Percentiles rank a stretch among this genome's conserved stretches.
phyloP scores from a whole-genome alignment of 202 grass and related monocot genomes.

The Cymbopogon flexuosus region DNA sequence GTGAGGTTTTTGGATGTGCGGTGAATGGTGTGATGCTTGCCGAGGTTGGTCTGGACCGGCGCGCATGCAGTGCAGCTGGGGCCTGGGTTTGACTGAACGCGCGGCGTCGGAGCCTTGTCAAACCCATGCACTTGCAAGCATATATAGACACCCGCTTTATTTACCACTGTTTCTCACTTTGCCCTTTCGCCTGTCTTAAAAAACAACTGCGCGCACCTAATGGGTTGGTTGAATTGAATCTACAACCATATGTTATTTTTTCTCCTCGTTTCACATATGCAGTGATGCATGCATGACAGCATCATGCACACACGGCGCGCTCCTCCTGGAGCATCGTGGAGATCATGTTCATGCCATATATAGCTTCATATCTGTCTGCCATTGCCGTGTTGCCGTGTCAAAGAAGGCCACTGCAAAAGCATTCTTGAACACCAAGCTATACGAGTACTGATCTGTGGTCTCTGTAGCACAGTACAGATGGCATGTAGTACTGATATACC shows the following conservation, averaged over 20 bases:
- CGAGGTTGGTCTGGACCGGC: too few species aligned
- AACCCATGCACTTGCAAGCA: not conserved
- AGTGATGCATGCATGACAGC: not conserved
- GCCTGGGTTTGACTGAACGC: not conserved
- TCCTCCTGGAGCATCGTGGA: too few species aligned
- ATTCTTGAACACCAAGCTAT: too few species aligned
- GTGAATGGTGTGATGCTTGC: not conserved
- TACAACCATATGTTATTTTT: too few species aligned
- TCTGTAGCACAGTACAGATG: too few species aligned
- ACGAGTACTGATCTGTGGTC: too few species aligned
- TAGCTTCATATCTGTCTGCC: too few species aligned
- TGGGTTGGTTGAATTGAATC: too few species aligned
- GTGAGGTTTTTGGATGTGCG: not conserved
- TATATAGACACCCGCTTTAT: not conserved
- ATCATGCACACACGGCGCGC: too few species aligned
- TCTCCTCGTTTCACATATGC: not conserved
- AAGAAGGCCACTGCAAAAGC: not conserved
- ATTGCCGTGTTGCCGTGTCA: not conserved
- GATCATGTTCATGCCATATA: not conserved
- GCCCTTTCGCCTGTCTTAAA: not conserved
- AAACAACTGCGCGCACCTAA: not conserved
- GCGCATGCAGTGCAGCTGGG: too few species aligned
- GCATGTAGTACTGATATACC: too few species aligned
- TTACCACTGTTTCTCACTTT: not conserved
- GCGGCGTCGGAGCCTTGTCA: conserved; percentile 9